These are phyloP conservation scores for Rhodotorula kratochvilovae DNA, from an alignment of 768 basidiomycete genomes.

Conservation along the genomic window DNA sequence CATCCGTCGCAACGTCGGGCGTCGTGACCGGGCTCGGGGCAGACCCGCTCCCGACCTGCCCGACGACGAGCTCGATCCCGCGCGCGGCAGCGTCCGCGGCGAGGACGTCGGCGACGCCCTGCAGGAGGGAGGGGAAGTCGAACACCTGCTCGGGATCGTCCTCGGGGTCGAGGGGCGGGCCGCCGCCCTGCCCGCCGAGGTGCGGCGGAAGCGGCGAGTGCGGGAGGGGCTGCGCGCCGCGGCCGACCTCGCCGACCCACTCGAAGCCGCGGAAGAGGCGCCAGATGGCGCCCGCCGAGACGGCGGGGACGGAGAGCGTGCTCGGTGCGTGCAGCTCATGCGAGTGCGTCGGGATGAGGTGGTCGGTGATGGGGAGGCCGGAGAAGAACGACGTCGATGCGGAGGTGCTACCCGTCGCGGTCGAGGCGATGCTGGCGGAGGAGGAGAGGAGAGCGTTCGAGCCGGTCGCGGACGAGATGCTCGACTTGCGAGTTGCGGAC, in stretches of 20 bases:
- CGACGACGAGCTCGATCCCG: slow-evolving; percentile 41
- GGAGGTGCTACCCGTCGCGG: slow-evolving; percentile 12
- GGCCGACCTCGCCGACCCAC: slow-evolving; percentile 42
- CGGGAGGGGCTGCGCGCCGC: slow-evolving; percentile 25
- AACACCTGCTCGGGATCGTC: slow-evolving; percentile 31
- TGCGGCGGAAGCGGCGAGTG: neutral
- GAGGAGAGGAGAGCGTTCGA: slow-evolving; percentile 19
- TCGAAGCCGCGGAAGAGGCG: slow-evolving; percentile 39
- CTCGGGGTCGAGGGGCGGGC: slow-evolving; percentile 3
- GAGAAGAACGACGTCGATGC: slow-evolving; percentile 13
- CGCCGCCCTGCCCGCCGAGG: neutral
- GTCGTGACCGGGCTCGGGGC: slow-evolving; percentile 34
- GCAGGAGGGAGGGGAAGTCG: slow-evolving; percentile 40
- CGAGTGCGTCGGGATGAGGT: slow-evolving; percentile 23
- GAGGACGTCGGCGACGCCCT: slow-evolving; percentile 41
- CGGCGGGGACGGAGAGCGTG: slow-evolving; percentile 40
- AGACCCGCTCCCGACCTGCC: slow-evolving; percentile 27
- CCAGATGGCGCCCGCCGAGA: slow-evolving; percentile 42
- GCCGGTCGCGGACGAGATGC: slow-evolving; percentile 10
- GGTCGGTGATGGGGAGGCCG: slow-evolving; percentile 5
- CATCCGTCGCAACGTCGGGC: slow-evolving; percentile 1
- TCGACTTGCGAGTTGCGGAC: slow-evolving; percentile 6
- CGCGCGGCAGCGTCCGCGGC: slow-evolving; percentile 33
- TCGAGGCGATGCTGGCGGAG: slow-evolving; percentile 27
- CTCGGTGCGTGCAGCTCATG: slow-evolving; percentile 43